phyloP scores from a whole-genome alignment of 371 early-diverging fungal genomes.

The Phascolomyces articulosus region DNA sequence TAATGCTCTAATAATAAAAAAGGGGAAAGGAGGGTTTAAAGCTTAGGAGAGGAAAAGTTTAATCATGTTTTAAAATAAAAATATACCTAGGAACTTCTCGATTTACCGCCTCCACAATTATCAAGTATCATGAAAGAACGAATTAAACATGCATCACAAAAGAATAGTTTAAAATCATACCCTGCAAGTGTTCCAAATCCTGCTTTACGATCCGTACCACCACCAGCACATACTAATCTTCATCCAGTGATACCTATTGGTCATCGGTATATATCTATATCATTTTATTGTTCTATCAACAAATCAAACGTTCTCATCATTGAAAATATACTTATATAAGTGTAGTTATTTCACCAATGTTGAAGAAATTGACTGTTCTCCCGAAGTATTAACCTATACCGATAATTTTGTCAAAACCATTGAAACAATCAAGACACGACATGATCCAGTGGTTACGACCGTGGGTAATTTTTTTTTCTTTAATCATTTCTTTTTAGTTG shows the following conservation, averaged over 20 bases:
- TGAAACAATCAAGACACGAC: slow-evolving; percentile 89
- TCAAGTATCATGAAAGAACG: slow-evolving; percentile 38
- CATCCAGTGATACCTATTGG: slow-evolving; percentile 34
- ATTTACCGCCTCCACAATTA: slow-evolving; percentile 70
- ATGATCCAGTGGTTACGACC: slow-evolving; percentile 93
- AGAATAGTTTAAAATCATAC: slow-evolving; percentile 15
- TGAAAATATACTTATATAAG: background rate
- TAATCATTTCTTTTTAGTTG: background rate
- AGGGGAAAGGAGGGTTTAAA: background rate
- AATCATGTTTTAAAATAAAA: too few relatives aligned
- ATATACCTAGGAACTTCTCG: slow-evolving; percentile 63
- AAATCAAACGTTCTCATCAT: background rate
- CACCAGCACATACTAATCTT: slow-evolving; percentile 12
- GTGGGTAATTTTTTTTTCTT: slow-evolving; percentile 53
- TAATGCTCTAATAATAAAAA: background rate
- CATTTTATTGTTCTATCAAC: background rate
- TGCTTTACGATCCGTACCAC: slow-evolving; percentile 32
- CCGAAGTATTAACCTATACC: slow-evolving; percentile 80
- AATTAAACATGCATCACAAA: slow-evolving; percentile 17
- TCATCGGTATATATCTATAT: slow-evolving; percentile 29
- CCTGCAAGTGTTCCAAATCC: slow-evolving; percentile 70
- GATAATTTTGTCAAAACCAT: slow-evolving; percentile 82
- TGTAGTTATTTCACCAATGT: slow-evolving; percentile 65
- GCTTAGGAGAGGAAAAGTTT: too few relatives aligned
- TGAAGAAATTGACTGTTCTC: slow-evolving; percentile 65